These are phyloP conservation scores for Ceratocystis harringtonii DNA, from an alignment of 2,329 filamentous ascomycete species.

Conservation along the genomic window DNA sequence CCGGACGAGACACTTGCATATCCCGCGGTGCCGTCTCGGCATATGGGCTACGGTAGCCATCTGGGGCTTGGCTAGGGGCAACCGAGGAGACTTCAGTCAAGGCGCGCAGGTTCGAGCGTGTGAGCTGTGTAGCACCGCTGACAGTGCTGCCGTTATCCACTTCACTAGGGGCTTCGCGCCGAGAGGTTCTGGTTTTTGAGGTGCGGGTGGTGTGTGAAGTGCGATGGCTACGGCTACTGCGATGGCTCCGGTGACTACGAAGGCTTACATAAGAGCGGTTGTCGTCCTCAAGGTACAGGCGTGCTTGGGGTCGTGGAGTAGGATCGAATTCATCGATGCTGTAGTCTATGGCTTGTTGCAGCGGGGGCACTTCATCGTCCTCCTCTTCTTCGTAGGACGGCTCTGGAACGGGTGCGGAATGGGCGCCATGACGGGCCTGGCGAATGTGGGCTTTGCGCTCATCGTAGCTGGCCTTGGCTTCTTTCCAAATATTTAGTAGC, in stretches of 20 bases:
- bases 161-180: conserved; percentile 18
- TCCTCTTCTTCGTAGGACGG: conserved; percentile 17
- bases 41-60: conserved; percentile 27
- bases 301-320: conserved; percentile 11
- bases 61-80: conserved; percentile 26
- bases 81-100: conserved; percentile 38
- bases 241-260: conserved; percentile 22
- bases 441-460: conserved; percentile 75
- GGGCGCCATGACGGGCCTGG: conserved; percentile 36
- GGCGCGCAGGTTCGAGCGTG: conserved; percentile 37
- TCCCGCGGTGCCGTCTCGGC: conserved; percentile 28
- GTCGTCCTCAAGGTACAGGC: conserved; percentile 23
- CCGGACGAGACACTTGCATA: conserved; percentile 21
- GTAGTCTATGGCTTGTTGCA: conserved; percentile 19
- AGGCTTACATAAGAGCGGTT: conserved; percentile 28
- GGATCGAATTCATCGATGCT: conserved; percentile 23
- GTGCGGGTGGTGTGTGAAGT: conserved; percentile 12
- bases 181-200: conserved; percentile 17
- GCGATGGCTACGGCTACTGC: conserved; percentile 21
- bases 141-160: conserved; percentile 1
- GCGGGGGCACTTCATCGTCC: conserved; percentile 18
- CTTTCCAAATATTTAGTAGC: conserved; percentile 77
- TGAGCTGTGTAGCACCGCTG: conserved; percentile 30
- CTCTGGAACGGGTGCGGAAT: background rate
- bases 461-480: conserved; percentile 74